These are phyloP conservation scores for Emericellopsis cladophorae DNA, from an alignment of 2,329 filamentous ascomycete species.

Conservation along the genomic window DNA sequence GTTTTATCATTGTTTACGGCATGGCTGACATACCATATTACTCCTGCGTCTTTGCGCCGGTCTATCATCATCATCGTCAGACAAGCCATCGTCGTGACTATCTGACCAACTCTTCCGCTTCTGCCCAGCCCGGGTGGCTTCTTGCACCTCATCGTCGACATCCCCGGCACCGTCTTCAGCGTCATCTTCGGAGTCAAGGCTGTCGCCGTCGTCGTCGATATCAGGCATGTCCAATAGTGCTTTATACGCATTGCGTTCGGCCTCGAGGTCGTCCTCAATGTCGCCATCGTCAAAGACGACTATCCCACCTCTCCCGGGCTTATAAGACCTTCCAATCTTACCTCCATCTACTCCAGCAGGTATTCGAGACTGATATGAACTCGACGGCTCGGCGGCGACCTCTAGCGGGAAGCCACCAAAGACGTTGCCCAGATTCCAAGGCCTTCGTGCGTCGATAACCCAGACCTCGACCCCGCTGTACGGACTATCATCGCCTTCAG, in stretches of 20 bases:
- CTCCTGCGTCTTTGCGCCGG: constrained; percentile 73
- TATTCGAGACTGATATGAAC: constrained; percentile 35
- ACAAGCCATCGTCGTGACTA: constrained; percentile 54
- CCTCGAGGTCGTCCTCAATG: constrained; percentile 67
- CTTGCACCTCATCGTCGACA: constrained; percentile 23
- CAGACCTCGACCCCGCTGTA: constrained; percentile 87
- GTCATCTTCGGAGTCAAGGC: constrained; percentile 45
- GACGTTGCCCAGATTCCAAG: constrained; percentile 90
- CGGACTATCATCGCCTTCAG: constrained; percentile 50
- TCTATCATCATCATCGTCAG: constrained; percentile 61
- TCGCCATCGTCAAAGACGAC: constrained; percentile 95
- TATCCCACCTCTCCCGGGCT: constrained; percentile 71
- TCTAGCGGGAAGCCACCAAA: constrained; percentile 62
- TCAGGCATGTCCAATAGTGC: constrained; percentile 87
- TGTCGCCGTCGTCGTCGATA: constrained; percentile 61
- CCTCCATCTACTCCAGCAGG: constrained; percentile 60
- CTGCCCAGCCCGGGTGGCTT: constrained; percentile 33
- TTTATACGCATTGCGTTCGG: constrained; percentile 71
- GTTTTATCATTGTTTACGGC: neutral
- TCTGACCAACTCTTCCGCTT: constrained; percentile 76
- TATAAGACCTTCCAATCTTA: constrained; percentile 58
- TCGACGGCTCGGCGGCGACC: constrained; percentile 31
- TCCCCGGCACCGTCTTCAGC: constrained; percentile 43
- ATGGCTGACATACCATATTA: constrained; percentile 55
- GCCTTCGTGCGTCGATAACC: constrained; percentile 82